These are phyloP conservation scores for Inga laurina DNA, from an alignment of 306 rosid genomes.

Conservation along the genomic window DNA sequence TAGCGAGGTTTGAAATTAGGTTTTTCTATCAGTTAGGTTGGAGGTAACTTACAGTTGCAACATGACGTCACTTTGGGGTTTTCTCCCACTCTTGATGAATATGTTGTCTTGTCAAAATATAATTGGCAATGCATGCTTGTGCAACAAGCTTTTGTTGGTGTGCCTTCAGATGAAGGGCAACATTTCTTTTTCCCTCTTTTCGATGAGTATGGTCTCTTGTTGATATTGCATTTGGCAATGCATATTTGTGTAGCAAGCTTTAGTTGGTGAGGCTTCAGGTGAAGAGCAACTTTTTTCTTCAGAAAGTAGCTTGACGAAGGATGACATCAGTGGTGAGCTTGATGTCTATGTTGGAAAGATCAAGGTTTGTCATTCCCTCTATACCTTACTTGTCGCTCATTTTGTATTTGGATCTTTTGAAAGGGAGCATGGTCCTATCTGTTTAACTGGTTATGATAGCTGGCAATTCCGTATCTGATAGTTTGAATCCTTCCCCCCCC, in stretches of 20 bases:
- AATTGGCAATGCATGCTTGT: conserved; percentile 29
- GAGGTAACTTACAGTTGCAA: conserved; percentile 19
- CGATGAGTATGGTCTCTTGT: conserved; percentile 20
- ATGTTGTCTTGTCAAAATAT: conserved; percentile 13
- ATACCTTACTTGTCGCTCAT: not conserved
- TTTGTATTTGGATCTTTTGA: conserved; percentile 19
- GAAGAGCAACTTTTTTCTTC: conserved; percentile 93
- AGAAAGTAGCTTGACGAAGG: conserved; percentile 55
- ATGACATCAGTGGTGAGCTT: conserved; percentile 59
- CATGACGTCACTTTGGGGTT: conserved; percentile 28
- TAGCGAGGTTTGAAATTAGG: conserved; percentile 26
- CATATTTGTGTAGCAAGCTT: conserved; percentile 73
- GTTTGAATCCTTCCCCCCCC: not conserved
- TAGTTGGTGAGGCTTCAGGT: conserved; percentile 85
- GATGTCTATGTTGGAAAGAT: conserved; percentile 65
- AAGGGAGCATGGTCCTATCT: conserved; percentile 19
- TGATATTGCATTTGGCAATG: conserved; percentile 25
- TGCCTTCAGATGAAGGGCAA: conserved; percentile 74
- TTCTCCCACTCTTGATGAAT: not conserved
- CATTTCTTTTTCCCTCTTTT: conserved; percentile 45
- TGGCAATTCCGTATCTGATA: conserved; percentile 10
- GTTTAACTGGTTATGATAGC: conserved; percentile 1
- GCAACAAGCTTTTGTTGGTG: conserved; percentile 92
- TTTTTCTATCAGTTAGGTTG: conserved; percentile 8
- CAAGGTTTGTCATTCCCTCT: conserved; percentile 57